These are phyloP conservation scores for Plasmodium sp. DNA, from an alignment of 169 alveolate genomes.

Conservation along the genomic window DNA sequence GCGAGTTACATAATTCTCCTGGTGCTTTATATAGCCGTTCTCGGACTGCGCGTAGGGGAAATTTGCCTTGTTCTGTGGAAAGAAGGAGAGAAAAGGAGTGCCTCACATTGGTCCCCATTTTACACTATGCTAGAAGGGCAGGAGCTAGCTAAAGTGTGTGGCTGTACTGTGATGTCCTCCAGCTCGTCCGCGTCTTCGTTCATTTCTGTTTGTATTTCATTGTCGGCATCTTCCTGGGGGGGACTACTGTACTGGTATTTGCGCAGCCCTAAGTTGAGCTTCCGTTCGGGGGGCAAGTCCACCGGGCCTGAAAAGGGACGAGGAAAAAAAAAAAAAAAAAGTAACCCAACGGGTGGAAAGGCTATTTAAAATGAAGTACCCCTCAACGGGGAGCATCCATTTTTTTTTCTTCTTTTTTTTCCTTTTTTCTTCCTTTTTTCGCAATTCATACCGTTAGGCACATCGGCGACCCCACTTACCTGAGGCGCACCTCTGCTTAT, in stretches of 20 bases:
- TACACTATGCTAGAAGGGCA: not conserved
- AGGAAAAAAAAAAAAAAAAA: not conserved
- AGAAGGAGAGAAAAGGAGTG: not conserved
- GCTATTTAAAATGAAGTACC: not conserved
- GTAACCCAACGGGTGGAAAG: not conserved
- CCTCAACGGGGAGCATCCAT: not conserved
- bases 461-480: not conserved
- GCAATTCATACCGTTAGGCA: conserved; percentile 40
- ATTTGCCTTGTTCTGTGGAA: conserved; percentile 24
- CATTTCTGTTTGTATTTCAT: conserved; percentile 21
- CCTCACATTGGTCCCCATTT: not conserved
- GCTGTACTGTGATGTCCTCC: conserved; percentile 23
- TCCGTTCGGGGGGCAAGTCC: conserved; percentile 27
- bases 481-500: not conserved
- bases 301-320: conserved; percentile 30
- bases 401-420: not conserved
- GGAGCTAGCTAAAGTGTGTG: not conserved
- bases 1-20: conserved; percentile 21
- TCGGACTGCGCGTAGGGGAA: conserved; percentile 8
- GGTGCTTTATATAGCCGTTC: not conserved
- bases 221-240: not conserved
- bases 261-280: conserved; percentile 51
- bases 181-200: conserved; percentile 36
- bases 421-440: conserved; percentile 10
- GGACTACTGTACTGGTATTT: not conserved